Conservation (phyloP, 345 rosid genomes). For the Gossypium sturtianum region DNA sequence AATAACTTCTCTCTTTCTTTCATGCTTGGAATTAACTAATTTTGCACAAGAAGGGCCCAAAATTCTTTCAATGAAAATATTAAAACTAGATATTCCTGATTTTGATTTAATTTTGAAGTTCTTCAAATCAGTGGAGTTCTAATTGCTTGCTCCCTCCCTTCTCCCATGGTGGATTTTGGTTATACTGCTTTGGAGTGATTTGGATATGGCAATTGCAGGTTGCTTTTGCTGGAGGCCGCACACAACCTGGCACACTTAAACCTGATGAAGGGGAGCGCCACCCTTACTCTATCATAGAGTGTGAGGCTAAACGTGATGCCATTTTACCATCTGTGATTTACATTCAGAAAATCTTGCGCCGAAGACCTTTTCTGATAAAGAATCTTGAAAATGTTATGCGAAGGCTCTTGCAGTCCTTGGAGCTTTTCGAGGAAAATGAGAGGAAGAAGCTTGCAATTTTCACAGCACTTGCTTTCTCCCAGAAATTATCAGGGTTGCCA, state of each 20-base stretch:
- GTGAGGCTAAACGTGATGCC: slow-evolving; percentile 76
- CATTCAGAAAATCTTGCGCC: slow-evolving; percentile 78
- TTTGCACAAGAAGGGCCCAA: neutral
- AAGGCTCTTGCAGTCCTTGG: slow-evolving; percentile 91
- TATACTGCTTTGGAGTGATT: slow-evolving; percentile 3
- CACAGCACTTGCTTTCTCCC: slow-evolving; percentile 96
- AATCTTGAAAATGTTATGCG: slow-evolving; percentile 94
- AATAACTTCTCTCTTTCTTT: too few relatives aligned
- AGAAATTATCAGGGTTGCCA: slow-evolving; percentile 95
- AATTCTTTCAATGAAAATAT: neutral
- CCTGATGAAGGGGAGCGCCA: slow-evolving; percentile 99
- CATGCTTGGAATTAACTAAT: neutral
- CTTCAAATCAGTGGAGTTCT: neutral
- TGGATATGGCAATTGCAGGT: slow-evolving; percentile 38
- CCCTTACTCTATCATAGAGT: slow-evolving; percentile 75
- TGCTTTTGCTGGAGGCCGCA: slow-evolving; percentile 94
- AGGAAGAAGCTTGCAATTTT: slow-evolving; percentile 98
- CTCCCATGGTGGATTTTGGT: neutral
- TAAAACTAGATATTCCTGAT: neutral
- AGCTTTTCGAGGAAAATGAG: slow-evolving; percentile 94
- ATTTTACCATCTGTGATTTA: slow-evolving; percentile 85
- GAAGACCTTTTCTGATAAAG: slow-evolving; percentile 93
- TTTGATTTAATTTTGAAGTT: neutral
- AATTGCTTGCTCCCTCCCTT: neutral
- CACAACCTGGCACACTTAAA: slow-evolving; percentile 93